Base-by-base conservation (phyloP, 768 basidiomycete species). In the Cyathus striatus region DNA sequence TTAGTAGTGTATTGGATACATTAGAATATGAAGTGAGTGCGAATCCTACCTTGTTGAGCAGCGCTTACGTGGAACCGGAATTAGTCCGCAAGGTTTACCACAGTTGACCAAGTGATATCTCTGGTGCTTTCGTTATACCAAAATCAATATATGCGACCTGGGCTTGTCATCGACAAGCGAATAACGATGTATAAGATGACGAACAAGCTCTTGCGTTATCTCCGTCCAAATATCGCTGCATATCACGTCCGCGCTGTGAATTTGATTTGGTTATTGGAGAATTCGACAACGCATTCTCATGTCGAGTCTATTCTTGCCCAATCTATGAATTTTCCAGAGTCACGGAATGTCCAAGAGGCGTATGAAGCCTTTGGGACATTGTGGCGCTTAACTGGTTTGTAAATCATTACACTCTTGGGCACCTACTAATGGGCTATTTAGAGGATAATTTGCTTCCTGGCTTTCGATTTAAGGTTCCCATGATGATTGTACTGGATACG, bases 321-420 rank as follows among this genome's bases (percentile, higher is more conserved):
- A 44, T 76, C 74, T 13, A 75, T 98, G 68, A 74, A 74, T 7
- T 76, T 82, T 5, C 56, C 72, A 0, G 72, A 80, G 23, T 61
- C 67, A 5, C 55, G 56, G 2, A 68, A 70, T 32, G 64, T 74
- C 2, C 63, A 75, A 14, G 75, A 78, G 16, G 78, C 81, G 1
- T 89, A 83, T 55, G 88, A 95, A 50, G 88, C 87, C 0, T 97
- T 99, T 59, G 93, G 95, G 2, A 79, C 89, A 3, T 66, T 99
- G 5, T 99, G 95, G 95, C 76, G 92, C 44, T 64, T 93, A 44
- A 86, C 84, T 38, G 91, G 94, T 87, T 38, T 46, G 72, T 53
- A 32, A 13, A 38, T 12, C 37, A 33, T 20, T 6, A 13, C 22
- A 6, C 13, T 26, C 38, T 34, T 25, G n/a, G n/a, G 18, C 13